These are phyloP conservation scores for Kalmusia sp. DNA, from an alignment of 2,329 filamentous ascomycete genomes.

Conservation along the genomic window DNA sequence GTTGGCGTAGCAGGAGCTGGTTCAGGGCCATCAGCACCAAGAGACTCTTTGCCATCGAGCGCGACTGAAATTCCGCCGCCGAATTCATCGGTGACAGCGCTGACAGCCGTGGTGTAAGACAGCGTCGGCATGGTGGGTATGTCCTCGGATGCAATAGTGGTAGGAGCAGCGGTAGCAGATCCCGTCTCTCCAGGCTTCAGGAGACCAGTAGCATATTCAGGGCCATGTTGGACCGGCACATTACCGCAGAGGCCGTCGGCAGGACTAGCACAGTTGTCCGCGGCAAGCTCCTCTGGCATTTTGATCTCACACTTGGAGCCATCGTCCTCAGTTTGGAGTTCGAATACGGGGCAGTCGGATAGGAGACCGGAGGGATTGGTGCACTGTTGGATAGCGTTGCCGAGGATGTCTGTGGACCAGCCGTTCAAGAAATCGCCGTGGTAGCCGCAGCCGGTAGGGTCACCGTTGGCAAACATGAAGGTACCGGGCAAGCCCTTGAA, in stretches of 20 bases:
- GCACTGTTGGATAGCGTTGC: slow-evolving; percentile 74
- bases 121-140: slow-evolving; percentile 40
- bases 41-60: slow-evolving; percentile 22
- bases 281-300: slow-evolving; percentile 61
- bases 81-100: slow-evolving; percentile 37
- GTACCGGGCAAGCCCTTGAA: slow-evolving; percentile 61
- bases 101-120: slow-evolving; percentile 39
- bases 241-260: slow-evolving; percentile 71
- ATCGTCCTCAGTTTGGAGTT: slow-evolving; percentile 65
- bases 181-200: slow-evolving; percentile 27
- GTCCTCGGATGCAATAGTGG: slow-evolving; percentile 22
- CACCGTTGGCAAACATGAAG: slow-evolving; percentile 74
- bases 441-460: slow-evolving; percentile 74
- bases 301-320: slow-evolving; percentile 67
- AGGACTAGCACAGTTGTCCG: slow-evolving; percentile 67
- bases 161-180: slow-evolving; percentile 29
- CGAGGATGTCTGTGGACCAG: slow-evolving; percentile 72
- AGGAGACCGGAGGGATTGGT: slow-evolving; percentile 74
- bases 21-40: slow-evolving; percentile 10
- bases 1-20: slow-evolving; percentile 10
- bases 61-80: slow-evolving; percentile 45
- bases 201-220: slow-evolving; percentile 46
- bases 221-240: slow-evolving; percentile 56
- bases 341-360: slow-evolving; percentile 77
- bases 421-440: slow-evolving; percentile 77